Conservation (phyloP, 768 basidiomycete genomes). For the Mycena pura region DNA sequence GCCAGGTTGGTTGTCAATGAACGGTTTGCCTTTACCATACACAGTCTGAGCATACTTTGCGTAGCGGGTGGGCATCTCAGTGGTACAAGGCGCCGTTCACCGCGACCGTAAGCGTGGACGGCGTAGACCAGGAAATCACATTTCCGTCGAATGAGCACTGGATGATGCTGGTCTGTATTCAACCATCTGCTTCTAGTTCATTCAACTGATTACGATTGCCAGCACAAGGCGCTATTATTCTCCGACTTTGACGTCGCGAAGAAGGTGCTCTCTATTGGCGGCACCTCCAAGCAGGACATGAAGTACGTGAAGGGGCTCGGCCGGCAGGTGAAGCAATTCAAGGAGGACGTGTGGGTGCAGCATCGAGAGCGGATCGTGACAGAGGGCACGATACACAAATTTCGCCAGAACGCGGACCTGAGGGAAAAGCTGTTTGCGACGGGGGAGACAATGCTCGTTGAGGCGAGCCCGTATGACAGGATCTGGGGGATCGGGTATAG, state of each 20-base stretch:
- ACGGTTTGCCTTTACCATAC: too few species aligned
- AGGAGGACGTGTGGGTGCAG: slow-evolving; percentile 54
- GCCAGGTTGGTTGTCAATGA: too few species aligned
- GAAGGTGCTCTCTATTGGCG: slow-evolving; percentile 46
- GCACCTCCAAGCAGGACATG: slow-evolving; percentile 42
- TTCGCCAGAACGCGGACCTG: slow-evolving; percentile 53
- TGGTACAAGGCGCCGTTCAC: slow-evolving; percentile 58
- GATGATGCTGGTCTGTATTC: slow-evolving; percentile 74
- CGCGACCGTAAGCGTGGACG: slow-evolving; percentile 40
- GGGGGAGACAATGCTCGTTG: slow-evolving; percentile 55
- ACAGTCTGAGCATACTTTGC: too few species aligned
- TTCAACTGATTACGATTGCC: too few species aligned
- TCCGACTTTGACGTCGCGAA: slow-evolving; percentile 49
- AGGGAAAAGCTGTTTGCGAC: slow-evolving; percentile 52
- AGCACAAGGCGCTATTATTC: slow-evolving; percentile 64
- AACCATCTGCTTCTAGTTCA: too few species aligned
- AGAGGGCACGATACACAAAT: slow-evolving; percentile 62
- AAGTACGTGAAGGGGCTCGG: slow-evolving; percentile 60
- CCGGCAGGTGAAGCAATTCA: slow-evolving; percentile 55
- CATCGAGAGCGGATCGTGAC: slow-evolving; percentile 57
- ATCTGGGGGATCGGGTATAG: slow-evolving; percentile 72
- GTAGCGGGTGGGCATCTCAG: slow-evolving; percentile 56
- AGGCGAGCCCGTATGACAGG: slow-evolving; percentile 63
- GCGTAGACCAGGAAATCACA: slow-evolving; percentile 35
- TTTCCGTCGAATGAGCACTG: slow-evolving; percentile 66